Conservation (phyloP, 164 flowering plant genomes). For the Santalum album region DNA sequence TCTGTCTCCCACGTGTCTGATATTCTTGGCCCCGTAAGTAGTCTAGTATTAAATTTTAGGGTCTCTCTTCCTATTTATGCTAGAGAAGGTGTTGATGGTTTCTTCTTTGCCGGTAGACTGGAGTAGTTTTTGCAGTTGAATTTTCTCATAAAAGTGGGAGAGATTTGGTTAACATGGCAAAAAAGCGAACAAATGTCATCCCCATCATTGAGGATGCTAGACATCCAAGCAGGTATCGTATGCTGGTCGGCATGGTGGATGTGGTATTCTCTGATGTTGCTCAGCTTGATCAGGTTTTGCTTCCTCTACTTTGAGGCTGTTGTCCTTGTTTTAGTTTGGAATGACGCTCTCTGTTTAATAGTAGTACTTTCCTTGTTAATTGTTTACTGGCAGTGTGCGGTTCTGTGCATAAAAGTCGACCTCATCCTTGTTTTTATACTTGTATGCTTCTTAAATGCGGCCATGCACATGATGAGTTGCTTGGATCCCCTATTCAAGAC, state of each 20-base stretch:
- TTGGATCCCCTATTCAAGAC: too few relatives aligned
- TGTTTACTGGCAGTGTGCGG: too few relatives aligned
- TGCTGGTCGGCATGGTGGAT: slow-evolving; percentile 95
- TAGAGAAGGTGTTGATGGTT: neutral
- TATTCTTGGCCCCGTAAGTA: slow-evolving; percentile 92
- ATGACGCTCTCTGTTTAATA: too few relatives aligned
- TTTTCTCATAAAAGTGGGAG: slow-evolving; percentile 98
- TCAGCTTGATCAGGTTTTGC: slow-evolving; percentile 94
- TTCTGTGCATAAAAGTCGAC: too few relatives aligned
- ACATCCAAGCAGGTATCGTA: slow-evolving; percentile 86
- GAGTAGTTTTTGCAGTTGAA: slow-evolving; percentile 90
- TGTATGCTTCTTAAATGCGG: too few relatives aligned
- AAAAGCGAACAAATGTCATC: slow-evolving; percentile 83
- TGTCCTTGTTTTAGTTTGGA: too few relatives aligned
- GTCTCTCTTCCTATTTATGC: too few relatives aligned
- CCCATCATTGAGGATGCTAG: slow-evolving; percentile 95
- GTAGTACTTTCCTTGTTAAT: too few relatives aligned
- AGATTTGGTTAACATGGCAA: slow-evolving; percentile 95
- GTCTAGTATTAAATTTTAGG: too few relatives aligned
- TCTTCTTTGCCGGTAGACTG: slow-evolving; percentile 29
- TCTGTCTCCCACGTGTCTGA: slow-evolving; percentile 97
- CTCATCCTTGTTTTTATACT: too few relatives aligned
- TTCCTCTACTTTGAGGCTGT: too few relatives aligned
- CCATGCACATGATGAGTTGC: too few relatives aligned
- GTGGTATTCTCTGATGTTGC: slow-evolving; percentile 93